Evolutionary conservation across 768 basidiomycete genomes (phyloP).

Genomic region (Pholiota conissans): DNA sequence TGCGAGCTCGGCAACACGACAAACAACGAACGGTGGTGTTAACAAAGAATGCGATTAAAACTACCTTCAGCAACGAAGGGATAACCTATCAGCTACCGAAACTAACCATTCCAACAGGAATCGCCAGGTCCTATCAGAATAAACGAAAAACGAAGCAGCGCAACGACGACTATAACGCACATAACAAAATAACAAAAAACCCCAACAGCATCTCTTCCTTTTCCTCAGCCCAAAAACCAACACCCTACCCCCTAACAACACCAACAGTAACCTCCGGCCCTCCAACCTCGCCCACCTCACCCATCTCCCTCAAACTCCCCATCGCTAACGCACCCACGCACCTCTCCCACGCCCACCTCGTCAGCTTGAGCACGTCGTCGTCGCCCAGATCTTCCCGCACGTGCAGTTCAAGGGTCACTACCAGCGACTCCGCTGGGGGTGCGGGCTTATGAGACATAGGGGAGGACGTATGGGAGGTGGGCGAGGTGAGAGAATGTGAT

Average conservation of each 20-base stretch:
- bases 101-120: not conserved
- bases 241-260: conserved; percentile 54
- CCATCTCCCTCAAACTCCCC: conserved; percentile 28
- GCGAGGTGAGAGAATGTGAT: not conserved
- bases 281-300: conserved; percentile 36
- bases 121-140: not conserved
- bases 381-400: conserved; percentile 68
- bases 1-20: too few relatives aligned
- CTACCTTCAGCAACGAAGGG: too few relatives aligned
- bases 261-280: conserved; percentile 75
- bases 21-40: too few relatives aligned
- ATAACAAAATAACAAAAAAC: not conserved
- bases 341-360: conserved; percentile 75
- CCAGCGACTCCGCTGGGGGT: conserved; percentile 35
- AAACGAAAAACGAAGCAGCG: not conserved
- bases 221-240: not conserved
- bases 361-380: conserved; percentile 68
- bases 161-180: not conserved
- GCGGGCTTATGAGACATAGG: not conserved
- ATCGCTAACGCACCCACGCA: conserved; percentile 61
- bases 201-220: too few relatives aligned
- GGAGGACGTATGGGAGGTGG: not conserved
- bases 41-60: too few relatives aligned
- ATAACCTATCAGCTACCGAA: too few relatives aligned
- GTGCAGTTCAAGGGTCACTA: conserved; percentile 82